Evolutionary conservation across 2,329 filamentous ascomycete species (phyloP), one percentile per base, ranked within the genome.

Genomic region (Aureobasidium subglaciale): DNA sequence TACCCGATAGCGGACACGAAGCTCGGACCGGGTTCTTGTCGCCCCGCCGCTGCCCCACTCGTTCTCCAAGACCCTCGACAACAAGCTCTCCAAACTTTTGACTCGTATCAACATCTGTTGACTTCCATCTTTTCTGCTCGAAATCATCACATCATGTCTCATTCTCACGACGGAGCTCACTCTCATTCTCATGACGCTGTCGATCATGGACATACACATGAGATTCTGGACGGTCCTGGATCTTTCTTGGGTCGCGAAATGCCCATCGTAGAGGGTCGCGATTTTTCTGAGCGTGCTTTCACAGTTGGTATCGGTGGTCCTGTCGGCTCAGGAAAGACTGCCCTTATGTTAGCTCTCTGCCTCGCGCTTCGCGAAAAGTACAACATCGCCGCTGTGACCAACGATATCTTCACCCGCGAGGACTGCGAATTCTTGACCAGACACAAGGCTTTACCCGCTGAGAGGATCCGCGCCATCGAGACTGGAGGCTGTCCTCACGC

Each of bases 271-370:
- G 88, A 96, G 63, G 90, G 90, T 10, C 81, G 92, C 55, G 80
- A 91, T 68, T 99, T 91, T 88, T 80, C 80, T 25, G 88, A 95
- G 61, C 81, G 93, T 57, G 91, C 91, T 13, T 99, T 96, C 67
- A 97, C 93, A 4, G 81, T 99, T 65, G 93, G 93, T n/a, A 97
- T 97, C 73, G 93, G 93, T 74, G 93, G 93, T 40, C 93, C 93
- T 59, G 93, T 99, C 54, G 93, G 93, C 61, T 96, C 91, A 22
- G 93, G 93, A 68, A 99, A 99, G 73, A 97, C 93, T 0, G 93
- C 93, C 16, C 82, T 97, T 25, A 97, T 99, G 92, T 84, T 96
- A 10, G 86, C 88, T 35, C 87, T 97, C 63, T 96, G 90, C 76
- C 85, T 85, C 32, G 86, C 87, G 7, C 84, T 99, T 6, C 87